Evolutionary conservation across 106 monocot genomes (phyloP).

Genomic region (Acanthochlamys bracteata): DNA sequence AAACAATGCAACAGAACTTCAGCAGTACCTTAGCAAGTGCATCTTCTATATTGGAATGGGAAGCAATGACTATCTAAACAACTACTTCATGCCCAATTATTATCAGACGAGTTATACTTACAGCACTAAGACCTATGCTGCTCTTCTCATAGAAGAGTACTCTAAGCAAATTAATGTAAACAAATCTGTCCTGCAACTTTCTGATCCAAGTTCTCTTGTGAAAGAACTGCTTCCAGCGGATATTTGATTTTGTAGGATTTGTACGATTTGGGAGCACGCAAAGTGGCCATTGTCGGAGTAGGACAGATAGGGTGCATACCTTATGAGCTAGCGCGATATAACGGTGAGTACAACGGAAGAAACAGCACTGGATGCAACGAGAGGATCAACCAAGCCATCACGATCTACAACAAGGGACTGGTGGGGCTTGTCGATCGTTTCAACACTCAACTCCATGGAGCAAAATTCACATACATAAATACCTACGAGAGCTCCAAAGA

Average conservation of each 20-base stretch:
- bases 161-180: conserved; percentile 38
- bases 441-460: conserved; percentile 31
- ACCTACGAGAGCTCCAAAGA: conserved; percentile 56
- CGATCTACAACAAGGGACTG: conserved; percentile 51
- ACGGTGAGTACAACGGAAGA: not conserved
- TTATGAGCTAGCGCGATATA: conserved; percentile 60
- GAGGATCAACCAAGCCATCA: conserved; percentile 57
- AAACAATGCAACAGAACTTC: conserved; percentile 26
- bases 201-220: no score
- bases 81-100: conserved; percentile 59
- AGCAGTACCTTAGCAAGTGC: conserved; percentile 38
- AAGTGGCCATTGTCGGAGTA: conserved; percentile 40
- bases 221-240: no score
- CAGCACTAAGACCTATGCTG: conserved; percentile 30
- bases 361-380: conserved; percentile 37
- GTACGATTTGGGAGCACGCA: conserved; percentile 71
- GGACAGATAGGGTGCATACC: conserved; percentile 91
- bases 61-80: conserved; percentile 67
- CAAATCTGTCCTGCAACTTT: no score
- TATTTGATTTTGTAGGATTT: conserved; percentile 24
- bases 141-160: conserved; percentile 53
- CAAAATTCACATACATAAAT: conserved; percentile 55
- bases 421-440: conserved; percentile 37
- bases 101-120: conserved; percentile 29
- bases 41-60: conserved; percentile 42